Percentiles rank a stretch among this genome's conserved stretches.
phyloP scores from a whole-genome alignment of 208 protist species.

The Crithidia acanthocephali region DNA sequence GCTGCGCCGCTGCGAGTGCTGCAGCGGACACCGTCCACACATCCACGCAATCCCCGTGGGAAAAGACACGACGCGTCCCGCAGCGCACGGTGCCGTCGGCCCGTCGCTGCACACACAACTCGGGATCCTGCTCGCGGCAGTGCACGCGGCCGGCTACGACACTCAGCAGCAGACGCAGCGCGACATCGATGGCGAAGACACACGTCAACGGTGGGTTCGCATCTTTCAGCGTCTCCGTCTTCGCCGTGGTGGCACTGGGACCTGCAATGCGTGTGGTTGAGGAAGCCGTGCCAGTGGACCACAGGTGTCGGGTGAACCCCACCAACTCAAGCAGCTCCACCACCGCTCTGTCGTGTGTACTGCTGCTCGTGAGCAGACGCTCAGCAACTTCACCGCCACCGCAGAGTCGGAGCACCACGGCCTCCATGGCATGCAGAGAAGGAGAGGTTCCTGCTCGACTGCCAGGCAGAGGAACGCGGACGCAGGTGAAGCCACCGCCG shows the following conservation, averaged over 20 bases:
- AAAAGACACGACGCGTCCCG: slow-evolving; percentile 34
- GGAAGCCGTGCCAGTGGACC: too few species aligned
- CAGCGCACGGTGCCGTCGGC: slow-evolving; percentile 32
- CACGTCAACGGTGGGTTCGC: not conserved
- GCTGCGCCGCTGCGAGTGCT: slow-evolving; percentile 13
- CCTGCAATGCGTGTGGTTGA: not conserved
- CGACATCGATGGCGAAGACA: slow-evolving; percentile 44
- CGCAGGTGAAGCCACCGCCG: not conserved
- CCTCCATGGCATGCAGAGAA: not conserved
- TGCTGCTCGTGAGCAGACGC: not conserved
- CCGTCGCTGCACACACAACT: slow-evolving; percentile 29
- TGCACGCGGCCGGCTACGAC: slow-evolving; percentile 44
- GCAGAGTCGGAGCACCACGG: not conserved
- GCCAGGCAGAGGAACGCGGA: not conserved
- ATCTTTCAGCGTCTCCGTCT: not conserved
- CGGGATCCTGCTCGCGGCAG: slow-evolving; percentile 66
- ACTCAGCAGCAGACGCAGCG: slow-evolving; percentile 34
- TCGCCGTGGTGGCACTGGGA: not conserved
- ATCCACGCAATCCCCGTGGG: slow-evolving; percentile 61
- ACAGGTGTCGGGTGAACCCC: slow-evolving; percentile 39
- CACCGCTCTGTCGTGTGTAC: not conserved
- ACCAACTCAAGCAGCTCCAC: slow-evolving; percentile 47
- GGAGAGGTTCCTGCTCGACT: not conserved
- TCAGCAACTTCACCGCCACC: not conserved
- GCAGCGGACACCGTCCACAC: slow-evolving; percentile 36